phyloP scores from a whole-genome alignment of 2,329 filamentous ascomycete species.

The Fusarium xylarioides region DNA sequence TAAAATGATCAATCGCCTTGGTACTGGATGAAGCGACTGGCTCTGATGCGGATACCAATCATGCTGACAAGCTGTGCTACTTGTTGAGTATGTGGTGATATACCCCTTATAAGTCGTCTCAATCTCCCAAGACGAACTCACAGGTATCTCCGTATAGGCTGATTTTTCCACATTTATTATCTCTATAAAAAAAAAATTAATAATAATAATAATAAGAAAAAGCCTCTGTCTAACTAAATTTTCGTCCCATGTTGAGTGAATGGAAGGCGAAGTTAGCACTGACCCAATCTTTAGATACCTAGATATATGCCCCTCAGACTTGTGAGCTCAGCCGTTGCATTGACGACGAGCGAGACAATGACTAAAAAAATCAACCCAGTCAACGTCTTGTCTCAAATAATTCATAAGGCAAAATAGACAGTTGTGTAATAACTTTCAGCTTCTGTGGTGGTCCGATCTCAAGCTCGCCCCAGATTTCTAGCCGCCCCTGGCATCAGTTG shows the following conservation, averaged over 20 bases:
- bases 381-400: neutral
- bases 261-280: neutral
- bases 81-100: neutral
- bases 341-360: neutral
- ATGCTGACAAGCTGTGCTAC: neutral
- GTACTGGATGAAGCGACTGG: neutral
- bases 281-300: neutral
- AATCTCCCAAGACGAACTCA: neutral
- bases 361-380: neutral
- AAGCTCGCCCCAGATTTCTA: slow-evolving; percentile 1
- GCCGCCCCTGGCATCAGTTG: slow-evolving; percentile 3
- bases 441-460: neutral
- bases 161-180: neutral
- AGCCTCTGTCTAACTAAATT: neutral
- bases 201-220: no score
- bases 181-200: neutral
- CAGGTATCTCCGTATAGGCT: neutral
- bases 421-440: neutral
- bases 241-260: neutral
- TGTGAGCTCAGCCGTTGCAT: neutral
- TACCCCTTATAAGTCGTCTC: neutral
- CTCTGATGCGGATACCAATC: neutral
- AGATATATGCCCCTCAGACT: neutral
- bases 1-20: neutral
- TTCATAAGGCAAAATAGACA: neutral